Conservation (phyloP, 768 basidiomycete species). For the Boletus pseudopeckii region DNA sequence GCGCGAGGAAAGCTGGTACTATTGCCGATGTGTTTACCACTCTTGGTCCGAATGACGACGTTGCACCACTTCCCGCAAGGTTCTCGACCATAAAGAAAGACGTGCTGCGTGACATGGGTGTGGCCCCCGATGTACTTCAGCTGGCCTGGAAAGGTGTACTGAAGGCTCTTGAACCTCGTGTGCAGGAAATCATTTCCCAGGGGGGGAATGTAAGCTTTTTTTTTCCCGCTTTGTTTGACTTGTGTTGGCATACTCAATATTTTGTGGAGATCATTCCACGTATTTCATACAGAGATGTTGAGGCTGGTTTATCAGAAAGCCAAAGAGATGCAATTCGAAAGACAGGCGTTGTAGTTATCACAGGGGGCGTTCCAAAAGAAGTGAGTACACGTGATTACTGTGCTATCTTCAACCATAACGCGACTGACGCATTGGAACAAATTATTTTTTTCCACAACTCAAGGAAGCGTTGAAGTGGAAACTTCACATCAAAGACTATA, state of each 20-base stretch:
- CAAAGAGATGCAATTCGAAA: conserved; percentile 44
- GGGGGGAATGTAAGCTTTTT: conserved; percentile 46
- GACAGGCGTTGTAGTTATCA: conserved; percentile 55
- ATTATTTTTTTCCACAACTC: too few relatives aligned
- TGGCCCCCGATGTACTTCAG: conserved; percentile 27
- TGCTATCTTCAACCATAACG: too few relatives aligned
- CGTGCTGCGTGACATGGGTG: conserved; percentile 41
- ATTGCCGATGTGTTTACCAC: conserved; percentile 49
- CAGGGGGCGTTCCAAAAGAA: conserved; percentile 52
- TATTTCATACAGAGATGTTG: conserved; percentile 43
- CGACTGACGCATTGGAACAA: not conserved
- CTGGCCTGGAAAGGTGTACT: conserved; percentile 58
- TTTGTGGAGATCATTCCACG: conserved; percentile 48
- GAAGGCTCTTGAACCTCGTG: conserved; percentile 42
- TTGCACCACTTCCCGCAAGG: conserved; percentile 46
- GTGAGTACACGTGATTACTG: conserved; percentile 30
- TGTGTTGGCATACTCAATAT: not conserved
- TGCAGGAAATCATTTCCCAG: conserved; percentile 43
- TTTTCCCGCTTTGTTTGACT: not conserved
- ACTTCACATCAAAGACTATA: conserved; percentile 49
- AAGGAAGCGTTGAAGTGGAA: conserved; percentile 65
- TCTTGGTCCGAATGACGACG: conserved; percentile 36
- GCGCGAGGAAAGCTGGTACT: conserved; percentile 31
- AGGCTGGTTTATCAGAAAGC: conserved; percentile 44
- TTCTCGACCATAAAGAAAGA: conserved; percentile 59